These are phyloP conservation scores for Yamadazyma kitorensis DNA, from an alignment of 805 yeast species.

Conservation along the genomic window DNA sequence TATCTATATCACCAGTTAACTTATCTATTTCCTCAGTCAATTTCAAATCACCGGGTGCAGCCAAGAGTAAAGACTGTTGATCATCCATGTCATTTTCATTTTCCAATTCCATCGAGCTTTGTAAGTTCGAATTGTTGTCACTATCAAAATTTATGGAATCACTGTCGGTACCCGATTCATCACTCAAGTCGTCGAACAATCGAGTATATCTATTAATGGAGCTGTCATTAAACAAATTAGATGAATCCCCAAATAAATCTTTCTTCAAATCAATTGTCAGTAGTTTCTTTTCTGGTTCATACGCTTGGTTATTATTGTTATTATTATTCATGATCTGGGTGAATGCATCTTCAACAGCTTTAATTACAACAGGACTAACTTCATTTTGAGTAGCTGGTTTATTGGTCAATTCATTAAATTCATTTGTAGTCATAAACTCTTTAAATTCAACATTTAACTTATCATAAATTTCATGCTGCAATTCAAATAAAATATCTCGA, in stretches of 20 bases:
- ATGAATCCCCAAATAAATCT: slow-evolving; percentile 29
- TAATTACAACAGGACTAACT: slow-evolving; percentile 35
- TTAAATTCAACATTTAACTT: slow-evolving; percentile 42
- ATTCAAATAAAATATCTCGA: slow-evolving; percentile 53
- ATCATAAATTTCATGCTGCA: slow-evolving; percentile 54
- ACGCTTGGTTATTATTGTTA: slow-evolving; percentile 5
- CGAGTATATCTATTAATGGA: slow-evolving; percentile 19
- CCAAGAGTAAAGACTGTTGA: slow-evolving; percentile 28
- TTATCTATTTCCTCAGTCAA: slow-evolving; percentile 63
- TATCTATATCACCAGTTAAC: slow-evolving; percentile 56
- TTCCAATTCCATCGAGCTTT: slow-evolving; percentile 15
- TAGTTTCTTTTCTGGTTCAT: slow-evolving; percentile 4
- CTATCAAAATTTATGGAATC: slow-evolving; percentile 27
- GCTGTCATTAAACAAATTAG: slow-evolving; percentile 3
- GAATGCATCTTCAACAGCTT: slow-evolving; percentile 68
- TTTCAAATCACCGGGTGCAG: slow-evolving; percentile 68
- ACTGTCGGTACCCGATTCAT: slow-evolving; percentile 31
- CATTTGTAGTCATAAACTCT: slow-evolving; percentile 8
- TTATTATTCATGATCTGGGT: slow-evolving; percentile 48
- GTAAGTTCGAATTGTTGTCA: slow-evolving; percentile 16
- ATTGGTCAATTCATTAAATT: slow-evolving; percentile 4
- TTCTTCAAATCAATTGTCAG: slow-evolving; percentile 12
- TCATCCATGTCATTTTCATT: slow-evolving; percentile 4
- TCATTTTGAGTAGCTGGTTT: not conserved
- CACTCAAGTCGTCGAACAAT: slow-evolving; percentile 36